Conservation (phyloP, 441 rosid species). For the Syzygium syzygioides region DNA sequence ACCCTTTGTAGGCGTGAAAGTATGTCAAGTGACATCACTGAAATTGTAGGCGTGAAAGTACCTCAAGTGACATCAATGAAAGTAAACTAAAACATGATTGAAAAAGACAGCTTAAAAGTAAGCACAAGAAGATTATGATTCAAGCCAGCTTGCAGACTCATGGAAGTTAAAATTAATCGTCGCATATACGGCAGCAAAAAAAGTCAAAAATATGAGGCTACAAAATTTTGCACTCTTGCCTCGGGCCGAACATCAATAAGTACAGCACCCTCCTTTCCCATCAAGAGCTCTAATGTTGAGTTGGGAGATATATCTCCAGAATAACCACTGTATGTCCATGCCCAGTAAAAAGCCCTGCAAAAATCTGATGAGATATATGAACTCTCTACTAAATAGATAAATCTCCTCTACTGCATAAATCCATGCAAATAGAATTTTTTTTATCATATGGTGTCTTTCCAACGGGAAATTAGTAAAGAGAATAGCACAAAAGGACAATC, state of each 20-base stretch:
- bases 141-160: not conserved
- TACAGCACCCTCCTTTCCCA: conserved; percentile 58
- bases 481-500: conserved; percentile 30
- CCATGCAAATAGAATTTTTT: not conserved
- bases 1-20: not conserved
- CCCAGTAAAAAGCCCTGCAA: conserved; percentile 87
- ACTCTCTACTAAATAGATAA: conserved; percentile 22
- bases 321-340: conserved; percentile 76
- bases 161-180: not conserved
- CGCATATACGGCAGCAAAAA: not conserved
- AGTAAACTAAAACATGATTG: not conserved
- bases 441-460: not conserved
- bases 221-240: conserved; percentile 62
- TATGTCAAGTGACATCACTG: not conserved
- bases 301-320: conserved; percentile 91
- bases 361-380: conserved; percentile 68
- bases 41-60: not conserved
- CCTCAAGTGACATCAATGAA: not conserved
- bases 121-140: not conserved
- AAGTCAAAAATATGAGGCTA: conserved; percentile 14
- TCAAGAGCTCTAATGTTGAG: conserved; percentile 63
- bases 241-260: conserved; percentile 94
- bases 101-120: not conserved
- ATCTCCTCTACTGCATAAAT: not conserved
- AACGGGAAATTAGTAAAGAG: not conserved